phyloP scores from a whole-genome alignment of 106 monocot species.

The Chionographis japonica region DNA sequence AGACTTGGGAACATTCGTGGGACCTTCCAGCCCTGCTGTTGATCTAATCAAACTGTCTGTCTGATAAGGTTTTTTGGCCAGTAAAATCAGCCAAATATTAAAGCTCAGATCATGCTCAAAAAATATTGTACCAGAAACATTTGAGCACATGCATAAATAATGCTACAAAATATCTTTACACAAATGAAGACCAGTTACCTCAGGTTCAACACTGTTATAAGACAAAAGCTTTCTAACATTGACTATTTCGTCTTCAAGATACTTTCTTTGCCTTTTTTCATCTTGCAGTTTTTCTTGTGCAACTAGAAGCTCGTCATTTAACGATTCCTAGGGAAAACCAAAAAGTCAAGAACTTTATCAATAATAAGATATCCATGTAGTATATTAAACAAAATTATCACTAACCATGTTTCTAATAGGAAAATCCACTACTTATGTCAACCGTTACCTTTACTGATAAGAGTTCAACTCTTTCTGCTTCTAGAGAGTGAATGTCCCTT shows the following conservation, averaged over 20 bases:
- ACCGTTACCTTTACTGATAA: constrained; percentile 48
- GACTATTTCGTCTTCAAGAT: constrained; percentile 57
- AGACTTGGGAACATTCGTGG: constrained; percentile 14
- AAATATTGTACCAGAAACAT: too few species aligned
- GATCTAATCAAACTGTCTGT: constrained; percentile 10
- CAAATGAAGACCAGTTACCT: constrained; percentile 28
- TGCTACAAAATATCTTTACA: too few species aligned
- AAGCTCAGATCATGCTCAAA: too few species aligned
- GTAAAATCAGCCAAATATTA: constrained; percentile 4
- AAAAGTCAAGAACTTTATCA: neutral
- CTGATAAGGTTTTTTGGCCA: constrained; percentile 18
- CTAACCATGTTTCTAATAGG: neutral
- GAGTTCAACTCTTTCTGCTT: constrained; percentile 29
- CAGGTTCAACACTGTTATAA: constrained; percentile 21
- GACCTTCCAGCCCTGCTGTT: constrained; percentile 22
- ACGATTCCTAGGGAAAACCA: constrained; percentile 31
- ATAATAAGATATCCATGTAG: neutral
- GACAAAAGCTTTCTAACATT: constrained; percentile 27
- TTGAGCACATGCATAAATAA: too few species aligned
- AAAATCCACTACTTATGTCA: neutral
- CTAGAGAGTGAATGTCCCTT: constrained; percentile 31
- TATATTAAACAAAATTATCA: neutral
- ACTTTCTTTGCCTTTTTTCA: constrained; percentile 42
- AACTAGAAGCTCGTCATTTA: constrained; percentile 41
- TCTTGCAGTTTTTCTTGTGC: constrained; percentile 39